A percentile compares a stretch with the other conserved stretches of the same genome.
phyloP scores from a whole-genome alignment of 2,329 filamentous ascomycete genomes.

The Microsporum canis region DNA sequence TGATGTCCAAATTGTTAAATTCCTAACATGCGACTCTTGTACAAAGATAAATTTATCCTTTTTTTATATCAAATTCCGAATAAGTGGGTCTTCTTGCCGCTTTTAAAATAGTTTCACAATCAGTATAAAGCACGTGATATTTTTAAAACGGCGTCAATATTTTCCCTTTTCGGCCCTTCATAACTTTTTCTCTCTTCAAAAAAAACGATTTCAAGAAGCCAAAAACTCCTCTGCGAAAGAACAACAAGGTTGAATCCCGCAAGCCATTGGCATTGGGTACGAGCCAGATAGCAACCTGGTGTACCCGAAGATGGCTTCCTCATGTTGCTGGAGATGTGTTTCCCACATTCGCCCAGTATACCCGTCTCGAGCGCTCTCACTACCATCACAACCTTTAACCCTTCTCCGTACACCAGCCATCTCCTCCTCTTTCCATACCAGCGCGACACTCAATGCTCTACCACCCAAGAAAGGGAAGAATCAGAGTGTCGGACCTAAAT shows the following conservation, averaged over 20 bases:
- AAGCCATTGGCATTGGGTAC: neutral
- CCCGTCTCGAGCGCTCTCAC: neutral
- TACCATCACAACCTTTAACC: neutral
- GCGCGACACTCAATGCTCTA: constrained; percentile 27
- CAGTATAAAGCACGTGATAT: neutral
- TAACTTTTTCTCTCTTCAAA: neutral
- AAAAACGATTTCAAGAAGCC: neutral
- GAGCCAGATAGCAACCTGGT: neutral
- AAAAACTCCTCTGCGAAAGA: neutral
- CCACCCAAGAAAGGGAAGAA: constrained; percentile 38
- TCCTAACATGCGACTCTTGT: neutral
- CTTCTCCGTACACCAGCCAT: constrained; percentile 27
- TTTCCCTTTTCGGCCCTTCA: neutral
- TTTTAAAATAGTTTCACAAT: neutral
- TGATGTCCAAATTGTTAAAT: constrained; percentile 10
- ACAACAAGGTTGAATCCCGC: neutral
- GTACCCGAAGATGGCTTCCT: constrained; percentile 40
- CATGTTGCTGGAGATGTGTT: constrained; percentile 50
- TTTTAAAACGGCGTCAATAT: neutral
- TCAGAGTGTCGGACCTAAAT: constrained; percentile 20
- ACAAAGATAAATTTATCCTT: neutral
- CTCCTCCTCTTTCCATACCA: constrained; percentile 39
- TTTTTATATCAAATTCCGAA: neutral
- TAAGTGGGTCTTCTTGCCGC: neutral
- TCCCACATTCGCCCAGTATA: constrained; percentile 35